Conservation (phyloP, 331 rosid genomes). For the Quercus tomentella region DNA sequence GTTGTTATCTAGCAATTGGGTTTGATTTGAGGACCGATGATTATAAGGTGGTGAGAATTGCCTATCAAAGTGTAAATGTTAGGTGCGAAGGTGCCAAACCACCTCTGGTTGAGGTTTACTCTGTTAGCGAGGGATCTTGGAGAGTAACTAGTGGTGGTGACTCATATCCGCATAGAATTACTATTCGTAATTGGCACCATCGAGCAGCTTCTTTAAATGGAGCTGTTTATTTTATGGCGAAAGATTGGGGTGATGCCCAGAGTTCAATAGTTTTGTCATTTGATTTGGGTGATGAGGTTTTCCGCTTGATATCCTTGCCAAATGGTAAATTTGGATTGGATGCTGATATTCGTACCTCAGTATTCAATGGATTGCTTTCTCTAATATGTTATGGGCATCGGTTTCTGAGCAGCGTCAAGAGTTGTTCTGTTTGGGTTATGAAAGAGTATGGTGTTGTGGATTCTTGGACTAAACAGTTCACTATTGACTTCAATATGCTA, state of each 20-base stretch:
- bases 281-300: not conserved
- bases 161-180: not conserved
- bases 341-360: not conserved
- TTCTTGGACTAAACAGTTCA: too few species aligned
- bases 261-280: too few species aligned
- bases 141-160: not conserved
- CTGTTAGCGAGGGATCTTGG: not conserved
- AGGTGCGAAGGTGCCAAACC: too few species aligned
- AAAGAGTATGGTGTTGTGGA: too few species aligned
- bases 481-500: too few species aligned
- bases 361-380: not conserved
- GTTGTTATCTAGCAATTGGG: not conserved
- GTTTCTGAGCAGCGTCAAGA: fast-evolving
- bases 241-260: not conserved
- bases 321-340: not conserved
- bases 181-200: fast-evolving
- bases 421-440: too few species aligned
- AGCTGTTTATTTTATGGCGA: not conserved
- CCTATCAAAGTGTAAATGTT: too few species aligned
- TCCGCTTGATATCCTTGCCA: not conserved
- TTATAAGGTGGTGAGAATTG: too few species aligned
- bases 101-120: not conserved
- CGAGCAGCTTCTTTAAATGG: not conserved
- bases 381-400: not conserved
- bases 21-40: not conserved